Percentiles rank a stretch among this genome's conserved stretches.
Evolutionary conservation across 2,329 filamentous ascomycete species (phyloP).

Genomic region (Phoma sp.): DNA sequence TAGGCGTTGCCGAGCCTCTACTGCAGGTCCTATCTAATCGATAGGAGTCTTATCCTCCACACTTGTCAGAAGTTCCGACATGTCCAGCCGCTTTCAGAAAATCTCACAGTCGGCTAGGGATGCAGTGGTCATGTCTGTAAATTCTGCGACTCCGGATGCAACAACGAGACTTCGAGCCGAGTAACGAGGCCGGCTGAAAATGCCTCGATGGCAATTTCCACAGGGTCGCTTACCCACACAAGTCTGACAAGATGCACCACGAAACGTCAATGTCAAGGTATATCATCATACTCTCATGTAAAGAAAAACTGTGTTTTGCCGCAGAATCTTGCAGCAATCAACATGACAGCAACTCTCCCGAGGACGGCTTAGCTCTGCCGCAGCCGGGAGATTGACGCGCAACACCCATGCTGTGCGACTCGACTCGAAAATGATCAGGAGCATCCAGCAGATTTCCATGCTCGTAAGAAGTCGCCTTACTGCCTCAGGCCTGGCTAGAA

Average conservation of each 20-base stretch:
- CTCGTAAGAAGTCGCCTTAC: slow-evolving; percentile 6
- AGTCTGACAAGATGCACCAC: not conserved
- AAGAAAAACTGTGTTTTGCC: not conserved
- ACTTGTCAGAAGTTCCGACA: not conserved
- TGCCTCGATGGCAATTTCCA: not conserved
- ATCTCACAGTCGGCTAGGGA: not conserved
- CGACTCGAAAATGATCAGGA: slow-evolving; percentile 16
- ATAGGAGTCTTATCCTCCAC: slow-evolving; percentile 28
- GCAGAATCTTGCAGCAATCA: not conserved
- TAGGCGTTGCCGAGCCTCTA: slow-evolving; percentile 10
- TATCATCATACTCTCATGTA: not conserved
- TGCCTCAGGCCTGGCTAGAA: slow-evolving; percentile 23
- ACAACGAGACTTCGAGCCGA: not conserved
- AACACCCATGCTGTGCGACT: slow-evolving; percentile 8
- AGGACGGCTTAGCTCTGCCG: slow-evolving; percentile 10
- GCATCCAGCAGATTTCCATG: slow-evolving; percentile 9
- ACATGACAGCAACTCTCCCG: slow-evolving; percentile 3
- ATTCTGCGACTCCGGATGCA: not conserved
- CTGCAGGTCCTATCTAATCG: slow-evolving; percentile 31
- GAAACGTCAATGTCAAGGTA: slow-evolving; percentile 1
- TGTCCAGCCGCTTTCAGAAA: not conserved
- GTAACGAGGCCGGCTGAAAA: not conserved
- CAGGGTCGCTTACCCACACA: not conserved
- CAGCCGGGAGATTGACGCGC: slow-evolving; percentile 9
- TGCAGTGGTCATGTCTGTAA: not conserved